These are phyloP conservation scores for Diaporthe amygdali DNA, from an alignment of 2,329 filamentous ascomycete species.

Conservation along the genomic window DNA sequence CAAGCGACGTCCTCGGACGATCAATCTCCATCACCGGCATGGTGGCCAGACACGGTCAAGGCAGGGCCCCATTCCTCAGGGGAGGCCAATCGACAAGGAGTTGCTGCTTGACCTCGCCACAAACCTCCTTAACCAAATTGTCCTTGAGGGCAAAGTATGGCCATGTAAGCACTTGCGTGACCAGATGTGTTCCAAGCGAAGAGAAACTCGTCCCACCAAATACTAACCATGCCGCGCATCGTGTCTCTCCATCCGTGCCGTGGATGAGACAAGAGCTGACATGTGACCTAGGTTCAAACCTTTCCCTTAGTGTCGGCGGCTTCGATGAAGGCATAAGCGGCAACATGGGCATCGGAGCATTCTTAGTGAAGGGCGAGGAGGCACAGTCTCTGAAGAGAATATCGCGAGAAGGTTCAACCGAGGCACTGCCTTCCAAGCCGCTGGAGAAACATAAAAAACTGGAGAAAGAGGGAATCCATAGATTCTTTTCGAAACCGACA, in stretches of 20 bases:
- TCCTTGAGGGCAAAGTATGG: conserved; percentile 81
- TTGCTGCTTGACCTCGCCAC: conserved; percentile 78
- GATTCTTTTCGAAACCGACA: conserved; percentile 56
- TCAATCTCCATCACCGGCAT: conserved; percentile 83
- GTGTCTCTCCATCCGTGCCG: not conserved
- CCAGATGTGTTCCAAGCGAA: not conserved
- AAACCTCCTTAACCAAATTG: conserved; percentile 76
- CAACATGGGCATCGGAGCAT: conserved; percentile 85
- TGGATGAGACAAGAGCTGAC: not conserved
- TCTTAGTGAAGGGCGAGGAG: conserved; percentile 79
- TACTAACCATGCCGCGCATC: not conserved
- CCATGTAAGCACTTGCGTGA: conserved; percentile 61
- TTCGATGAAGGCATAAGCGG: conserved; percentile 87
- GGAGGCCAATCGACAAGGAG: conserved; percentile 74
- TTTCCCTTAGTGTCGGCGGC: conserved; percentile 87
- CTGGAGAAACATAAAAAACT: conserved; percentile 49
- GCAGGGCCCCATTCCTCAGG: conserved; percentile 76
- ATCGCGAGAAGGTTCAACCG: conserved; percentile 32
- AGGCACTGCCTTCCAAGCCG: conserved; percentile 36
- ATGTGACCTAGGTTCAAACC: conserved; percentile 57
- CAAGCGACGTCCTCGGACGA: conserved; percentile 82
- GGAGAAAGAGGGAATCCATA: conserved; percentile 58
- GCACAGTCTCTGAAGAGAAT: conserved; percentile 57
- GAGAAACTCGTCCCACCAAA: not conserved
- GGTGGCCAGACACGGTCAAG: conserved; percentile 76